A percentile compares a stretch with the other conserved stretches of the same genome.
Evolutionary conservation across 1,284 basidiomycete genomes (phyloP).

Genomic region (Ceratobasidium sp.): DNA sequence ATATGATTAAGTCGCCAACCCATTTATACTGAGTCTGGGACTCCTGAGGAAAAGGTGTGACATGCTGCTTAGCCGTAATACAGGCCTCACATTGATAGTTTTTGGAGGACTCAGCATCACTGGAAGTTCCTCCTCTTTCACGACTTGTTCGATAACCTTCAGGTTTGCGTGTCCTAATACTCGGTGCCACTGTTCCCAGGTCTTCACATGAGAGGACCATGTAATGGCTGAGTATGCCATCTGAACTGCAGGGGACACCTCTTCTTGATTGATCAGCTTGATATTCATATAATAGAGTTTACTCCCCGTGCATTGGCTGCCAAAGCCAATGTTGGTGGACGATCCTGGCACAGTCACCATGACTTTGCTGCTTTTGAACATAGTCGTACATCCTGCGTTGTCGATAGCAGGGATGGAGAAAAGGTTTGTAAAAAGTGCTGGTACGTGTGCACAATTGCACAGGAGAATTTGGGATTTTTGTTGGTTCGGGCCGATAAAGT

Average conservation of each 20-base stretch:
- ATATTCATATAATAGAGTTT: too few species aligned
- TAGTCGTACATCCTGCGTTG: neutral
- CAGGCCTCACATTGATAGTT: constrained; percentile 7
- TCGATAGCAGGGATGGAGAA: too few species aligned
- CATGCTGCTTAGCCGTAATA: neutral
- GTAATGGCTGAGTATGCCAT: neutral
- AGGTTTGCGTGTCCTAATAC: neutral
- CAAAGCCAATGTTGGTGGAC: neutral
- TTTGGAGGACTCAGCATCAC: neutral
- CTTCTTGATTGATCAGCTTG: neutral
- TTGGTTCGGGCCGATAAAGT: neutral
- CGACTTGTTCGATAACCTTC: neutral
- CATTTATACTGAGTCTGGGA: neutral
- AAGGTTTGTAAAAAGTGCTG: neutral
- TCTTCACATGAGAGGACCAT: neutral
- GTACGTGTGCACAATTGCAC: neutral
- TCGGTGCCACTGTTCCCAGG: constrained; percentile 19
- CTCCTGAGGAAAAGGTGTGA: neutral
- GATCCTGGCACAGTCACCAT: neutral
- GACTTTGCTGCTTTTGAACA: neutral
- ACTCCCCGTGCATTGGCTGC: neutral
- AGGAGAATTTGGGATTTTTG: neutral
- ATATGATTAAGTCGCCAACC: neutral
- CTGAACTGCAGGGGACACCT: neutral
- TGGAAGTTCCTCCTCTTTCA: neutral